These are phyloP conservation scores for Malus hybrid DNA, from an alignment of 331 rosid genomes.

Conservation along the genomic window DNA sequence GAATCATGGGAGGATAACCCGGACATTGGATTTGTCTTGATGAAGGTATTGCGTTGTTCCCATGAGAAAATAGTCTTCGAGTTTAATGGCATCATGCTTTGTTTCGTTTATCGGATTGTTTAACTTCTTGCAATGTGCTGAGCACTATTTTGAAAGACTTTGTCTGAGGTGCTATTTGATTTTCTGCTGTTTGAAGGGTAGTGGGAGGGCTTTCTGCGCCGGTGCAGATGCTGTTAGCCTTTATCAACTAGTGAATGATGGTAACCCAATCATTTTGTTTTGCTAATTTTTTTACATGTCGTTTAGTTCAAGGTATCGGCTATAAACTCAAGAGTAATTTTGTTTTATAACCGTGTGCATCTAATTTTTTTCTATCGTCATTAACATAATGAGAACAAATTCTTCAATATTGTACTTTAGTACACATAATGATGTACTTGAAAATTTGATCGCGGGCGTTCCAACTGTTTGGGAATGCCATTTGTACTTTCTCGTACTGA, in stretches of 20 bases:
- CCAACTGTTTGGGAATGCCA: not conserved
- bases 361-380: not conserved
- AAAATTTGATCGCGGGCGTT: not conserved
- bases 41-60: constrained; percentile 56
- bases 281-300: not conserved
- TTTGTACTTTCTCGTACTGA: not conserved
- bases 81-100: not conserved
- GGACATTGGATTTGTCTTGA: constrained; percentile 75
- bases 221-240: constrained; percentile 77
- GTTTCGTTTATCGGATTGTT: not conserved
- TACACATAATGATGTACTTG: not conserved
- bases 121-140: not conserved
- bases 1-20: constrained; percentile 97
- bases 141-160: not conserved
- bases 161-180: constrained; percentile 26
- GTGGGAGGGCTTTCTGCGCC: constrained; percentile 87
- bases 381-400: not conserved
- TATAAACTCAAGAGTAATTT: not conserved
- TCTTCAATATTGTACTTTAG: not conserved
- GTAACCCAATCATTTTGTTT: constrained; percentile 24
- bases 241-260: constrained; percentile 55
- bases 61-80: not conserved
- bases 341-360: not conserved
- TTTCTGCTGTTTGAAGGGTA: constrained; percentile 57
- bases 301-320: not conserved